phyloP scores from a whole-genome alignment of 2,329 filamentous ascomycete genomes.

The Apiospora hydei region DNA sequence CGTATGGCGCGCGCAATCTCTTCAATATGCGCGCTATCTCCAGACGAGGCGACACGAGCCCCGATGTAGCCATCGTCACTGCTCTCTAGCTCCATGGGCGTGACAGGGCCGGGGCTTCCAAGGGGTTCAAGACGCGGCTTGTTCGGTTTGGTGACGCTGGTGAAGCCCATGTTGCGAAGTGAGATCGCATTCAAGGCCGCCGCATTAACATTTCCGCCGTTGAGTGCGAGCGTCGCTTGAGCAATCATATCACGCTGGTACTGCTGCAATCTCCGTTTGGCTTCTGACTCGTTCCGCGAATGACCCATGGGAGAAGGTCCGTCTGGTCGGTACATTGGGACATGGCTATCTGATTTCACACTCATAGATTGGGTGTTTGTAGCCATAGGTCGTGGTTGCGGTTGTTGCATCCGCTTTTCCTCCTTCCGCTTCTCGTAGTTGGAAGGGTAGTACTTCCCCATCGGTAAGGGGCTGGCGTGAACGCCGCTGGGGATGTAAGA shows the following conservation, averaged over 20 bases:
- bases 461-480: conserved; percentile 55
- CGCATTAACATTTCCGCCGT: conserved; percentile 39
- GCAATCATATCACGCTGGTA: conserved; percentile 69
- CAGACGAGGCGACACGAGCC: conserved; percentile 36
- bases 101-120: conserved; percentile 67
- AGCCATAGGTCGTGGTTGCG: conserved; percentile 30
- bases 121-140: conserved; percentile 61
- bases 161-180: conserved; percentile 48
- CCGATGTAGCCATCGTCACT: conserved; percentile 49
- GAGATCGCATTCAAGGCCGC: conserved; percentile 46
- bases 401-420: conserved; percentile 32
- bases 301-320: conserved; percentile 34
- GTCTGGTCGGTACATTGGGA: conserved; percentile 38
- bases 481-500: conserved; percentile 60
- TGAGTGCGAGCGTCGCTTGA: conserved; percentile 58
- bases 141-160: conserved; percentile 42
- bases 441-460: conserved; percentile 70
- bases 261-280: conserved; percentile 60
- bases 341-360: conserved; percentile 46
- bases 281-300: conserved; percentile 53
- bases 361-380: conserved; percentile 40
- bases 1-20: conserved; percentile 41
- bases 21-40: conserved; percentile 35
- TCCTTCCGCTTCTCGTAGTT: conserved; percentile 60
- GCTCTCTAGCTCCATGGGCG: conserved; percentile 64